Base-by-base conservation (phyloP, 208 protist genomes). In the Trypanosoma theileri region DNA sequence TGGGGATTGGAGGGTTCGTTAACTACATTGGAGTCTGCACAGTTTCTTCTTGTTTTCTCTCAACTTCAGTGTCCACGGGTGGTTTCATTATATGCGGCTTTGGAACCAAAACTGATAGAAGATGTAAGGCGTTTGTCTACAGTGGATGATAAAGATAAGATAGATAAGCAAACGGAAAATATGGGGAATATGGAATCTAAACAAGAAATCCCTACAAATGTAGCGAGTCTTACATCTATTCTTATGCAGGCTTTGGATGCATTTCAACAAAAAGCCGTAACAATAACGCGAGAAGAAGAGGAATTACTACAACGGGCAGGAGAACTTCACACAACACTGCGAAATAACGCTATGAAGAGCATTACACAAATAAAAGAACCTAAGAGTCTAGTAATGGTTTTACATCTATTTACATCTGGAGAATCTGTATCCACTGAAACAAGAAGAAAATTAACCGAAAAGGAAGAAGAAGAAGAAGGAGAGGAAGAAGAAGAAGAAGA, bases 331-430 rank as follows among this genome's bases (percentile, higher is more conserved):
- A 66, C 46, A n/a, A 28, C 8, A 11, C 42, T 84, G 40, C 61
- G 57, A 41, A 3, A 69, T 11, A 55, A 53, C 0, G 75, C 74
- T 46, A 40, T 80, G 16, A 6, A 24, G 14, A 54, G 59, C 28
- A 63, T 78, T 19, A 46, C 41, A 21, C 7, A 51, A 10, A 59
- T 69, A 19, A 35, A 69, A 26, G 31, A 73, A 1, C 69, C 79
- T 12, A 80, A 78, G 26, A 50, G 68, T 19, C 63, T 84, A 16
- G 70, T 84, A 40, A 66, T 70, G 66, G n/a, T 74, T 31, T 28
- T 79, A 8, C 40, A 63, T 35, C 52, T 74, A 14, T 52, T 79
- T 46, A 56, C 41, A 12, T 22, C 65, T 26, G 53, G 31, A 31
- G 48, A 57, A 35, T 35, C 28, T 35, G 42, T 14, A 26, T 3